Conservation (phyloP, 2,329 filamentous ascomycete species). For the Neofusicoccum sp. region DNA sequence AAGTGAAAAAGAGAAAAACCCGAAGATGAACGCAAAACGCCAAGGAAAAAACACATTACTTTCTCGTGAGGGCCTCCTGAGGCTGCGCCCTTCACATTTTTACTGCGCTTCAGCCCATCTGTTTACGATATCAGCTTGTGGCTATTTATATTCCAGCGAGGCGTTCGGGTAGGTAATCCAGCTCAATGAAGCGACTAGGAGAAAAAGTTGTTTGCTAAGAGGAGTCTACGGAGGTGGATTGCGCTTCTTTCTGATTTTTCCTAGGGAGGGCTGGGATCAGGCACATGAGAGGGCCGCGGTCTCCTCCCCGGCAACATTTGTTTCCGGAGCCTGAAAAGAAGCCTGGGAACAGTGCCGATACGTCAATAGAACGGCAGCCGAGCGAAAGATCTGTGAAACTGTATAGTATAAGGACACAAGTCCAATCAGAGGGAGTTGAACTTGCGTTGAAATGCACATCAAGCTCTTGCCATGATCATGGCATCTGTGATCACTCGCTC, state of each 20-base stretch:
- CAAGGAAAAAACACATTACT: no score
- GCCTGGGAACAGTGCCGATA: not conserved
- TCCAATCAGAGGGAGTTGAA: not conserved
- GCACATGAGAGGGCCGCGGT: not conserved
- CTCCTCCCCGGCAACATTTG: no score
- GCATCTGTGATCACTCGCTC: no score
- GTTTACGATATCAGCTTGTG: not conserved
- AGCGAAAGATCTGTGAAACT: not conserved
- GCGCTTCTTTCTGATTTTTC: not conserved
- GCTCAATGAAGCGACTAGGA: not conserved
- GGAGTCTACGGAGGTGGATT: not conserved
- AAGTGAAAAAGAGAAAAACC: not conserved
- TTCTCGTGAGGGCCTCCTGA: not conserved
- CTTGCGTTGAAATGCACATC: no score
- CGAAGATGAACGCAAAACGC: no score
- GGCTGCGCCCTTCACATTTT: not conserved
- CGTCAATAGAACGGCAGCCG: not conserved
- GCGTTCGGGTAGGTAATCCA: not conserved
- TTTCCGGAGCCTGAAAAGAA: not conserved
- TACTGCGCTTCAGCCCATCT: not conserved
- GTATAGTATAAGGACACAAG: not conserved
- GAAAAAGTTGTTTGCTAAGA: not conserved
- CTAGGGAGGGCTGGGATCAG: not conserved
- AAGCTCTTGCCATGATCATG: not conserved
- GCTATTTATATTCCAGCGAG: not conserved